These are phyloP conservation scores for Cenchrus purpureus DNA, from an alignment of 176 grass and related monocot genomes.

Conservation along the genomic window DNA sequence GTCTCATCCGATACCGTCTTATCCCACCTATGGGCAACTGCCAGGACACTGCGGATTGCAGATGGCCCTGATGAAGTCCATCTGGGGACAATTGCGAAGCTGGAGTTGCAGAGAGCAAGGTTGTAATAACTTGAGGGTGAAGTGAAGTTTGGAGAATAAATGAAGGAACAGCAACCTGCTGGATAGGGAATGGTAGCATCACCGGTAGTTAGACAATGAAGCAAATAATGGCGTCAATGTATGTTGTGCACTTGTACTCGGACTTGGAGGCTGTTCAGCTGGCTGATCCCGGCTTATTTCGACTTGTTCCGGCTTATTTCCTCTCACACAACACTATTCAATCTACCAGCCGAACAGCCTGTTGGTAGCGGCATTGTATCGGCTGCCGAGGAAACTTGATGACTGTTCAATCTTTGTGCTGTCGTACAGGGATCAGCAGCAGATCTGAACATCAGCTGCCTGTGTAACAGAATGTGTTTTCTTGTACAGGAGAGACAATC, in stretches of 20 bases:
- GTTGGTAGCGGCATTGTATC: too few species aligned
- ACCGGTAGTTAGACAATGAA: conserved; percentile 9
- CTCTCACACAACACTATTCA: too few species aligned
- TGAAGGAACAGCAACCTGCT: background rate
- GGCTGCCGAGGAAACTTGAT: too few species aligned
- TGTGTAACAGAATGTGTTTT: too few species aligned
- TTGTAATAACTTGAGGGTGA: conserved; percentile 50
- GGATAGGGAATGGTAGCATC: background rate
- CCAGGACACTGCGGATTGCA: conserved; percentile 78
- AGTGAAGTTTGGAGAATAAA: background rate
- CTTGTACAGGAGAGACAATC: background rate
- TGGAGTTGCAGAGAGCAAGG: conserved; percentile 72
- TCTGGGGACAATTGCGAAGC: conserved; percentile 84
- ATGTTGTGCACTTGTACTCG: too few species aligned
- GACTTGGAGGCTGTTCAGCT: too few species aligned
- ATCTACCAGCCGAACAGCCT: too few species aligned
- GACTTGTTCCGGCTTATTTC: too few species aligned
- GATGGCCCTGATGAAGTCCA: conserved; percentile 97
- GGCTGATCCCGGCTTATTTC: too few species aligned
- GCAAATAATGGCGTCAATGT: conserved; percentile 15
- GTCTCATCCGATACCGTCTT: conserved; percentile 74
- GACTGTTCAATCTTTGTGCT: too few species aligned
- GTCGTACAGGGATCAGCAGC: too few species aligned
- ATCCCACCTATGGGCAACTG: conserved; percentile 83
- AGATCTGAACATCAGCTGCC: too few species aligned